Percentiles rank a stretch among this genome's conserved stretches.
Conservation (phyloP, 129 eudicot species). For the Flaveria linearis region DNA sequence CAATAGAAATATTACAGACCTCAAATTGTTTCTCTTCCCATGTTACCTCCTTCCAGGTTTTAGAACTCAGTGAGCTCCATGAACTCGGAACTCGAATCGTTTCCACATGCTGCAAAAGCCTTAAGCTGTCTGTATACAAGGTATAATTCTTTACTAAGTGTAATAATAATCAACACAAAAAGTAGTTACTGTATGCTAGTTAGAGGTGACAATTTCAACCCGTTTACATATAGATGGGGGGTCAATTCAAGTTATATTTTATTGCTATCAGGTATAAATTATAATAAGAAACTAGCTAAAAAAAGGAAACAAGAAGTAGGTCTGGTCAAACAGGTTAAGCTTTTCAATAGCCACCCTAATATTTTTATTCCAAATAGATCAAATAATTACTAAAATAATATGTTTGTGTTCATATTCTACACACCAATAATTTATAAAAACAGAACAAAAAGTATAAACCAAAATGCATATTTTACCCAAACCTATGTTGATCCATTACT, state of each 20-base stretch:
- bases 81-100: conserved; percentile 66
- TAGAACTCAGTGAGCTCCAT: conserved; percentile 56
- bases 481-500: background rate
- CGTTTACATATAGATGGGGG: background rate
- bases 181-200: conserved; percentile 2
- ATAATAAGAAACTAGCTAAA: too few relatives aligned
- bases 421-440: background rate
- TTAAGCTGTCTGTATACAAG: conserved; percentile 67
- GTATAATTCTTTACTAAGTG: background rate
- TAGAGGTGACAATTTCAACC: background rate
- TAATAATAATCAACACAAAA: background rate
- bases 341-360: background rate
- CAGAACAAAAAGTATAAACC: too few relatives aligned
- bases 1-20: conserved; percentile 41
- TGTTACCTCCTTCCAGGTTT: conserved; percentile 60
- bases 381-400: background rate
- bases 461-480: background rate
- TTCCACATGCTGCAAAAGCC: conserved; percentile 86
- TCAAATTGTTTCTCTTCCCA: conserved; percentile 76
- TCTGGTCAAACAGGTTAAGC: background rate
- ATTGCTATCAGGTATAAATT: background rate
- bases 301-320: too few relatives aligned
- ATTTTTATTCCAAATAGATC: background rate
- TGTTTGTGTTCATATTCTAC: background rate
- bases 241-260: background rate